Evolutionary conservation across 1,284 basidiomycete species (phyloP).

Genomic region (Marasmius tenuissimus): DNA sequence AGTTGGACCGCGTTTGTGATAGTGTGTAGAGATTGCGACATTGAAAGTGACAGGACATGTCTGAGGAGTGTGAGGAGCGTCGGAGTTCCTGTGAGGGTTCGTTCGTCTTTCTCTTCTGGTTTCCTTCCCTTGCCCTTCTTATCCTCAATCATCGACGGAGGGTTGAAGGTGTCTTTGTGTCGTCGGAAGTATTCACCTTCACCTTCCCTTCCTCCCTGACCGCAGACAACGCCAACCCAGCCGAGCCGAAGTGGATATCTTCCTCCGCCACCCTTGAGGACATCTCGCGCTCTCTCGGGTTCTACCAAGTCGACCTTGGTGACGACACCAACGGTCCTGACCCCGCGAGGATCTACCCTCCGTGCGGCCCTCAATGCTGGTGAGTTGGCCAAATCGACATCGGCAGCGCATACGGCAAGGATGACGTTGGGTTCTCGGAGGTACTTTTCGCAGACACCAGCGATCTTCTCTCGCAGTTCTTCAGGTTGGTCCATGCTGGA

Average conservation of each 20-base stretch:
- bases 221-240: slow-evolving; percentile 91
- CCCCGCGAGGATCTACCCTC: slow-evolving; percentile 91
- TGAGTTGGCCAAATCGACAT: slow-evolving; percentile 98
- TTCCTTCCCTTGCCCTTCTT: slow-evolving; percentile 39
- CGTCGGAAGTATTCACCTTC: slow-evolving; percentile 73
- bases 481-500: slow-evolving; percentile 96
- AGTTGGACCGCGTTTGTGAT: slow-evolving; percentile 97
- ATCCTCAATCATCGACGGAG: slow-evolving; percentile 84
- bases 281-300: slow-evolving; percentile 78
- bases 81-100: not conserved
- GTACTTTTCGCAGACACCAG: slow-evolving; percentile 90
- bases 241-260: slow-evolving; percentile 97
- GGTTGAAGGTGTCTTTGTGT: slow-evolving; percentile 31
- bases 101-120: slow-evolving; percentile 81
- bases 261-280: slow-evolving; percentile 89
- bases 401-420: slow-evolving; percentile 95
- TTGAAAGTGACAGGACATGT: slow-evolving; percentile 44
- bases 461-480: slow-evolving; percentile 90
- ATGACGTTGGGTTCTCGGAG: slow-evolving; percentile 98
- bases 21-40: slow-evolving; percentile 93
- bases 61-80: not conserved
- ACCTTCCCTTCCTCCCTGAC: slow-evolving; percentile 62
- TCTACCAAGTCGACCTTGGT: slow-evolving; percentile 99
- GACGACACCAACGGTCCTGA: slow-evolving; percentile 95
- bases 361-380: slow-evolving; percentile 92